Conservation (phyloP, 495 filamentous ascomycete species). For the Gamarada debralockiae region DNA sequence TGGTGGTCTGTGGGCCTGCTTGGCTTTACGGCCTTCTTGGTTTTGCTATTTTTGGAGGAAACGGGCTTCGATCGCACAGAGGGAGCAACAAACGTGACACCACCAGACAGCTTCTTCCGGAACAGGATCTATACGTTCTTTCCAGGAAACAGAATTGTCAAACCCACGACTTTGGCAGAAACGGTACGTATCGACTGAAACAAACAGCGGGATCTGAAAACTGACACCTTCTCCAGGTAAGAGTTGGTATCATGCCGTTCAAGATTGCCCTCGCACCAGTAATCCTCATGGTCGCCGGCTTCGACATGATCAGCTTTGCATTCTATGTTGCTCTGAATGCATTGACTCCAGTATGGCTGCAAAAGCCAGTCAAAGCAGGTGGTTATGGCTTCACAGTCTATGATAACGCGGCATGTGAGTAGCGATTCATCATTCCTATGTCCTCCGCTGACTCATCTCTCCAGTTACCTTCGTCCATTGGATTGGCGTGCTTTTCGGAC, state of each 20-base stretch:
- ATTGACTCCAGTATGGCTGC: neutral
- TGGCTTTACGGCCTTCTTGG: constrained; percentile 34
- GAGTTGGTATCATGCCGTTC: neutral
- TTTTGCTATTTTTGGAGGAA: constrained; percentile 44
- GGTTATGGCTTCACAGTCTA: neutral
- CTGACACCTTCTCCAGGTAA: too few species aligned
- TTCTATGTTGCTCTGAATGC: neutral
- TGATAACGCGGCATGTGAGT: neutral
- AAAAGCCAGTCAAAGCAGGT: neutral
- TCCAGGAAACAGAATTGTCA: constrained; percentile 31
- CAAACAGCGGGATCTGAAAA: too few species aligned
- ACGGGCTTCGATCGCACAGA: constrained; percentile 29
- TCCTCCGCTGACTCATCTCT: too few species aligned
- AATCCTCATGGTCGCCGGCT: neutral
- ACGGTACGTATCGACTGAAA: constrained; percentile 26
- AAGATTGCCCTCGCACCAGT: neutral
- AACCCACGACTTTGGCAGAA: constrained; percentile 28
- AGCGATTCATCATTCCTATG: too few species aligned
- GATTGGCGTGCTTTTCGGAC: neutral
- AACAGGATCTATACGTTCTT: constrained; percentile 41
- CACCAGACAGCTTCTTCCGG: constrained; percentile 26
- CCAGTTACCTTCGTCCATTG: neutral
- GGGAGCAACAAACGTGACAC: constrained; percentile 18
- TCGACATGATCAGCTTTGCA: neutral
- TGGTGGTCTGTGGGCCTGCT: constrained; percentile 46